Conservation (phyloP, 2,329 filamentous ascomycete species). For the Scedosporium dehoogii region DNA sequence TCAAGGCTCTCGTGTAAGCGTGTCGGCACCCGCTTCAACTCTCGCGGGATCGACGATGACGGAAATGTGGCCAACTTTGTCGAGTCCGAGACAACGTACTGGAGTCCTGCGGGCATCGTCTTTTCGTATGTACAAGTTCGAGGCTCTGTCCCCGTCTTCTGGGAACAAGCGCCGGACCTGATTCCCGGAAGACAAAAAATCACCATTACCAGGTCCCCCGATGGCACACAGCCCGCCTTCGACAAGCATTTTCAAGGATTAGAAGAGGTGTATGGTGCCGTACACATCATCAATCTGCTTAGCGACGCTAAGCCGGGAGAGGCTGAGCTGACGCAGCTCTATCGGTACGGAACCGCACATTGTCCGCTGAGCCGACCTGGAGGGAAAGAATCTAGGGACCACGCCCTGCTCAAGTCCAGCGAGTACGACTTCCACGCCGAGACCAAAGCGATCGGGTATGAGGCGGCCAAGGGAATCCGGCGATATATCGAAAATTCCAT, state of each 20-base stretch:
- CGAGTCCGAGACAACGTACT: conserved; percentile 92
- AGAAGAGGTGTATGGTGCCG: conserved; percentile 75
- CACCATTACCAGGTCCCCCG: conserved; percentile 73
- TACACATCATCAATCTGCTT: conserved; percentile 90
- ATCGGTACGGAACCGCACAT: conserved; percentile 64
- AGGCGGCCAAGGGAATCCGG: conserved; percentile 78
- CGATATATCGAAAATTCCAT: conserved; percentile 69
- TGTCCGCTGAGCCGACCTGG: conserved; percentile 58
- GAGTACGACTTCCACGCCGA: conserved; percentile 97
- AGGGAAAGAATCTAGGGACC: conserved; percentile 50
- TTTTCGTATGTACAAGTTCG: conserved; percentile 93
- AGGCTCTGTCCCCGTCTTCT: conserved; percentile 91
- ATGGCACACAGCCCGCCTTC: conserved; percentile 90
- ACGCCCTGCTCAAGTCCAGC: conserved; percentile 67
- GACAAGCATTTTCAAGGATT: conserved; percentile 90
- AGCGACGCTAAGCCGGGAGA: conserved; percentile 83
- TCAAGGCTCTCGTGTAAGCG: conserved; percentile 83
- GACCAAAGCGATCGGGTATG: conserved; percentile 79
- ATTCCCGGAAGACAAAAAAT: conserved; percentile 94
- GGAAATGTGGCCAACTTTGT: conserved; percentile 98
- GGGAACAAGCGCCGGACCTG: conserved; percentile 85
- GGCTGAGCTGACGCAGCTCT: conserved; percentile 70
- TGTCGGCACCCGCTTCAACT: conserved; percentile 92
- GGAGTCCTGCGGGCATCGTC: conserved; percentile 64
- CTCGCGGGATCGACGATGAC: conserved; percentile 94